phyloP scores from a whole-genome alignment of 2,329 filamentous ascomycete genomes.

The Chaetothyriales sp. region DNA sequence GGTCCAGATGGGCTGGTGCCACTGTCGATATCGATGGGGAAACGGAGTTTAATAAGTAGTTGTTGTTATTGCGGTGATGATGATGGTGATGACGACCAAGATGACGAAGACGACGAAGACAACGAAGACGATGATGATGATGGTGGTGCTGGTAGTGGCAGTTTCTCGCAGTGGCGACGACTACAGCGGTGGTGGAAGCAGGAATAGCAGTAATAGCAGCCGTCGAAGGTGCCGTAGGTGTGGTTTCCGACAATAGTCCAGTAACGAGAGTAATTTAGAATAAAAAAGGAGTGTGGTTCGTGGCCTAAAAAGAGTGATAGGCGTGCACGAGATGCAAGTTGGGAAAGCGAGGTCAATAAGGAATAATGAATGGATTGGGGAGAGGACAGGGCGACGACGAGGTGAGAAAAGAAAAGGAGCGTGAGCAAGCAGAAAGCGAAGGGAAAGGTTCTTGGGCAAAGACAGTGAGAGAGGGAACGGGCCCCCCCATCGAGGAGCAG shows the following conservation, averaged over 20 bases:
- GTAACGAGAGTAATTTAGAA: background rate
- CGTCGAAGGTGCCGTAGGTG: no score
- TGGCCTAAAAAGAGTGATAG: constrained; percentile 42
- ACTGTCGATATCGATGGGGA: no score
- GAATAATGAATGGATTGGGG: constrained; percentile 19
- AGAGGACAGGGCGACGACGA: constrained; percentile 18
- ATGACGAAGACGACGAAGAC: background rate
- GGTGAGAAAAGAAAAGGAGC: constrained; percentile 20
- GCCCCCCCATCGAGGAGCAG: background rate
- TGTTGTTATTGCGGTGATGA: background rate
- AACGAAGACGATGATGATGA: no score
- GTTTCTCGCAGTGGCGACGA: background rate
- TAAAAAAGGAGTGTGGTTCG: constrained; percentile 25
- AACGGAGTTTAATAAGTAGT: background rate
- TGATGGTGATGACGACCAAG: no score
- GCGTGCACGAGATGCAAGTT: constrained; percentile 27
- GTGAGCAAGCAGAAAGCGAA: constrained; percentile 18
- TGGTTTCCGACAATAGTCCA: background rate
- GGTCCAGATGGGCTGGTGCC: no score
- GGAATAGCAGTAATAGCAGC: background rate
- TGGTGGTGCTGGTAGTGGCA: background rate
- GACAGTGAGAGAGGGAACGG: constrained; percentile 3
- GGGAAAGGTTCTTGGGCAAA: constrained; percentile 13
- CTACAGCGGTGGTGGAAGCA: no score
- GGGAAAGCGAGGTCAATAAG: constrained; percentile 19